Evolutionary conservation across 192 early-diverging fungal genomes (phyloP), one percentile per base, ranked within the genome.

Genomic region (Dissophora globulifera): DNA sequence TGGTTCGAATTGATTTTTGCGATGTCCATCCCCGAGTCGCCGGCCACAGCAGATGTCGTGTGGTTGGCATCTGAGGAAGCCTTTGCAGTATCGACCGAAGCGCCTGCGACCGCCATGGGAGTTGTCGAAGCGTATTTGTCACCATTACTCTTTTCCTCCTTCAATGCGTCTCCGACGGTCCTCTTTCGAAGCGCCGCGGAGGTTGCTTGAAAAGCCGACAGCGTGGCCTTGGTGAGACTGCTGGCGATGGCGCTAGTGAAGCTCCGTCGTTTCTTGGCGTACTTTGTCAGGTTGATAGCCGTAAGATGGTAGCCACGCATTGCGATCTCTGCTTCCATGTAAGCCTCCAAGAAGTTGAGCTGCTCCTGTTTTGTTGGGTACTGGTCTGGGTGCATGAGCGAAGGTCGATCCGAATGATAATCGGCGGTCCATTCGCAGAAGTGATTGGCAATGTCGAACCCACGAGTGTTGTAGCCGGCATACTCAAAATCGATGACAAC

Each of bases 381-480:
- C 8, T 26, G 42, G 2, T 48, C 19, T 1, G 69, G 50, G 19
- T 86, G 67, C 4, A 91, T 43, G 3, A 79, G 25, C 54, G 89
- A 64, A 35, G 86, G 59, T 3, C 51, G 13, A 30, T 58, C 58
- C 15, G 83, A 59, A 61, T 93, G 91, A 68, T 96, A 96, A 67
- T 96, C 89, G 20, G 88, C 88, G 60, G 83, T 88, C 92, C 92
- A 95, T 48, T 95, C 93, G 71, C 92, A 91, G 62, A 93, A 93
- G 49, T 93, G 92, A 59, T 95, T 95, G 30, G 84, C 91, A 50
- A 95, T 89, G 30, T 95, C 93, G 47, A 86, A 93, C 20, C 88
- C 91, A 17, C 90, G 86, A 58, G 87, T 86, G 54, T 93, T 93
- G 78, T 91, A 93, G 0, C 91, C 91, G n/a, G 91, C 83, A 67